phyloP scores from a whole-genome alignment of 768 basidiomycete species.

The Lactarius vividus region DNA sequence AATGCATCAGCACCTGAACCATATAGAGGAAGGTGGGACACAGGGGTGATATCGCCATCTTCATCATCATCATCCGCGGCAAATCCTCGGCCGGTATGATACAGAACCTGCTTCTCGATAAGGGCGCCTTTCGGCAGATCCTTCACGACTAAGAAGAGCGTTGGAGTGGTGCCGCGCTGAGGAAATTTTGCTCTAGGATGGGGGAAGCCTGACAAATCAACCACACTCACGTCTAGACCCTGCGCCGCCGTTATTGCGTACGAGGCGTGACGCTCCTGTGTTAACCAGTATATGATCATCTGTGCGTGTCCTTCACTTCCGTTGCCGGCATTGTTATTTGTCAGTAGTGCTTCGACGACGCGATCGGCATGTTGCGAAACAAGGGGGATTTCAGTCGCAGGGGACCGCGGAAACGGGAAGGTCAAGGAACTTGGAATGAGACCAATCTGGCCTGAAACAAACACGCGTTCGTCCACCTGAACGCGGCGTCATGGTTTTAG shows the following conservation, averaged over 20 bases:
- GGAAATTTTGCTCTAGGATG: not conserved
- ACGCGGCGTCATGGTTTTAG: slow-evolving; percentile 1
- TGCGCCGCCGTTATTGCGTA: slow-evolving; percentile 43
- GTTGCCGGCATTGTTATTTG: slow-evolving; percentile 46
- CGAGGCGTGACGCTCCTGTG: slow-evolving; percentile 38
- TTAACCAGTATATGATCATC: slow-evolving; percentile 72
- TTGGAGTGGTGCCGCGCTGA: slow-evolving; percentile 35
- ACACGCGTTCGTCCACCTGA: slow-evolving; percentile 73
- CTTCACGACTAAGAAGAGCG: slow-evolving; percentile 60
- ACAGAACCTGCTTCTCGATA: slow-evolving; percentile 72
- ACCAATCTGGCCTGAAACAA: slow-evolving; percentile 94
- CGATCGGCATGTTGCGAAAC: slow-evolving; percentile 77
- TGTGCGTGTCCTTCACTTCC: slow-evolving; percentile 65
- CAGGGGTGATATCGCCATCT: slow-evolving; percentile 43
- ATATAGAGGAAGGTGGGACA: slow-evolving; percentile 39
- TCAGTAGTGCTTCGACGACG: slow-evolving; percentile 61
- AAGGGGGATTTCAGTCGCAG: slow-evolving; percentile 67
- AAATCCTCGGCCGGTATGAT: slow-evolving; percentile 64
- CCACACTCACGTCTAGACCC: slow-evolving; percentile 12
- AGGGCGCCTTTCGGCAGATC: slow-evolving; percentile 69
- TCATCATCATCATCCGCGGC: slow-evolving; percentile 50
- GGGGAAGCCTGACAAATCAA: not conserved
- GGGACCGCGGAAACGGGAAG: slow-evolving; percentile 57
- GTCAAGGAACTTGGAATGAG: slow-evolving; percentile 71
- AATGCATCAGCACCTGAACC: slow-evolving; percentile 39